Base-by-base conservation (phyloP, 306 rosid genomes). In the Fragaria nilgerrensis region DNA sequence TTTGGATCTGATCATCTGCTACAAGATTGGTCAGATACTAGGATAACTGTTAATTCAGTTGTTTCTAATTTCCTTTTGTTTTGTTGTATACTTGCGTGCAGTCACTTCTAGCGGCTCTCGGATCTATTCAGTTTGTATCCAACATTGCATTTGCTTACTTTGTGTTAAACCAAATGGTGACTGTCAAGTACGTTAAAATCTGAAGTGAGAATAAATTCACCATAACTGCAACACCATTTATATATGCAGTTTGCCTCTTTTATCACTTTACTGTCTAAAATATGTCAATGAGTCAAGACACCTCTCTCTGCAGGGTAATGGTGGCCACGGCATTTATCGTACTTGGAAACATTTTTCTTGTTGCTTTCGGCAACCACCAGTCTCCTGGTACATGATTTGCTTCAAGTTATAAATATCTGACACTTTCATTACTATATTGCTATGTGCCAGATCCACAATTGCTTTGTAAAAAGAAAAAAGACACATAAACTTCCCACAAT, bases 101-200 rank as follows among this genome's bases (percentile, higher is more conserved):
- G 99, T 95, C 99, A 70, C 96, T 95, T 83, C 97, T 95, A 78
- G 99, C 99, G 9, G 99, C 99, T 37, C 86, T 95, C 80, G 99
- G 99, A 84, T 95, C 99, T 71, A 86, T 95, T 79, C 99, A 95
- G 82, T 95, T 92, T 82, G 91, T 95, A 76, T 92, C 99, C 75
- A 95, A 95, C 86, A 93, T 95, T 73, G 99, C 99, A 43, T 95
- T 95, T 65, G 92, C 99, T 34, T 95, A 95, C 85, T 92, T 95
- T 72, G 99, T 95, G 76, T 83, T 95, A 90, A 87, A 92, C 92
- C 91, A 92, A 88, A 81, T 89, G 85, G 99, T 95, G 78, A 87
- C 99, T 56, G 90, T 95, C 85, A 95, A 89, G 99, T 95, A 92
- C 80, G 97, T 74, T 43, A 77, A 75, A 53, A 77, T 84, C 71